Evolutionary conservation across 1,284 basidiomycete species (phyloP).

Genomic region (Pseudozyma sp.): DNA sequence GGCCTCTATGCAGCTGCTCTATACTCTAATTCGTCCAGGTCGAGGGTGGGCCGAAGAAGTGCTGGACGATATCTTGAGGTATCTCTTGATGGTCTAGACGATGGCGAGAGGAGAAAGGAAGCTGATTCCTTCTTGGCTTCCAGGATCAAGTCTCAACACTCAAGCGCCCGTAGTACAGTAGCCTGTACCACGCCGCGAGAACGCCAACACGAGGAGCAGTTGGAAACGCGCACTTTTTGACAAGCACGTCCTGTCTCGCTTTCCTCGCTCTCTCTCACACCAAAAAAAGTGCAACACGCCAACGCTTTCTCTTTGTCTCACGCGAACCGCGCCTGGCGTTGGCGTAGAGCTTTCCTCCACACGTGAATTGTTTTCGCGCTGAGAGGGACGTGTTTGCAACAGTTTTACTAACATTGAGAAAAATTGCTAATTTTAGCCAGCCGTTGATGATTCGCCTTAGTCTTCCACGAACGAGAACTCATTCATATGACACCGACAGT

Average conservation of each 20-base stretch:
- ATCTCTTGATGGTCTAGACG: constrained; percentile 14
- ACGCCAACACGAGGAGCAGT: constrained; percentile 12
- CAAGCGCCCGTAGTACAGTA: not conserved
- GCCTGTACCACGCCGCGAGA: not conserved
- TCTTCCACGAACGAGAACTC: too few species aligned
- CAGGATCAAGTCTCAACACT: not conserved
- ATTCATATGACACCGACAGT: too few species aligned
- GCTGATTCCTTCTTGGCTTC: not conserved
- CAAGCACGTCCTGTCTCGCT: constrained; percentile 8
- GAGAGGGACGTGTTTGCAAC: too few species aligned
- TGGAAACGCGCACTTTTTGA: constrained; percentile 33
- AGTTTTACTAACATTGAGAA: too few species aligned
- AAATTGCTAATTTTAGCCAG: too few species aligned
- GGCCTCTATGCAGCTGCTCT: too few species aligned
- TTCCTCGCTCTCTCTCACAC: not conserved
- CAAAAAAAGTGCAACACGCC: constrained; percentile 26
- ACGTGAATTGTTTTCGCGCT: constrained; percentile 3
- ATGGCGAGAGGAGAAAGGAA: constrained; percentile 9
- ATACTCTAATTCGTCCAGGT: not conserved
- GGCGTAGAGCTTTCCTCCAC: constrained; percentile 41
- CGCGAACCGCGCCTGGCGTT: constrained; percentile 48
- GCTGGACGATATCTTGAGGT: constrained; percentile 17
- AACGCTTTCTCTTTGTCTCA: constrained; percentile 19
- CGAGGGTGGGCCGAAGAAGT: not conserved
- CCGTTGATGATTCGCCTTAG: too few species aligned